Conservation (phyloP, 768 basidiomycete genomes). For the Auricularia sp. region DNA sequence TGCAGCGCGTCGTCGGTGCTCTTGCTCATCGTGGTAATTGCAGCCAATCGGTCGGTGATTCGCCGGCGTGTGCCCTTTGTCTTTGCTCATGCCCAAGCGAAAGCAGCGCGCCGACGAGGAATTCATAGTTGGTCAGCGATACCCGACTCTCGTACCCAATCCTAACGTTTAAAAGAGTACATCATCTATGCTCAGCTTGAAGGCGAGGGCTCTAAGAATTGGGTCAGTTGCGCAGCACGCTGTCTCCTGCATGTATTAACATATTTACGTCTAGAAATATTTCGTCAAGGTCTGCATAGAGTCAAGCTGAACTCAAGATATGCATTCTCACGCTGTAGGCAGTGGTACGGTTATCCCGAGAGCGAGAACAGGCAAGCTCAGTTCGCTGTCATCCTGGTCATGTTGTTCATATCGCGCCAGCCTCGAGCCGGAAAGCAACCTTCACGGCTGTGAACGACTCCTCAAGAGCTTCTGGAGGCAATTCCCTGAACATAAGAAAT, state of each 20-base stretch:
- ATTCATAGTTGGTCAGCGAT: neutral
- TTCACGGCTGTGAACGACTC: slow-evolving; percentile 46
- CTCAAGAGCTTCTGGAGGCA: slow-evolving; percentile 56
- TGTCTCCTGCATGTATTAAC: too few species aligned
- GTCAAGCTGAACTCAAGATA: neutral
- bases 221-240: neutral
- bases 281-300: slow-evolving; percentile 45
- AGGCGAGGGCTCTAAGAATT: neutral
- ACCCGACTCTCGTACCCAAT: neutral
- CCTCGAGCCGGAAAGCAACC: slow-evolving; percentile 61
- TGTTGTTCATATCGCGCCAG: slow-evolving; percentile 27
- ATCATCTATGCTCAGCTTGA: neutral
- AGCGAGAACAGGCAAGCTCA: slow-evolving; percentile 42
- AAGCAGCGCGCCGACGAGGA: neutral
- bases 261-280: slow-evolving; percentile 40
- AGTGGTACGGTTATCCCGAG: slow-evolving; percentile 62
- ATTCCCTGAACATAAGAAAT: slow-evolving; percentile 45
- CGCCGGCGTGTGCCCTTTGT: neutral
- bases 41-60: too few species aligned
- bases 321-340: neutral
- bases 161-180: neutral
- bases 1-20: slow-evolving; percentile 65
- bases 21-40: neutral
- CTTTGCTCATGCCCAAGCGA: neutral
- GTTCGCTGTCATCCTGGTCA: slow-evolving; percentile 6